Conservation (phyloP, 495 filamentous ascomycete species). For the Tuber borchii region DNA sequence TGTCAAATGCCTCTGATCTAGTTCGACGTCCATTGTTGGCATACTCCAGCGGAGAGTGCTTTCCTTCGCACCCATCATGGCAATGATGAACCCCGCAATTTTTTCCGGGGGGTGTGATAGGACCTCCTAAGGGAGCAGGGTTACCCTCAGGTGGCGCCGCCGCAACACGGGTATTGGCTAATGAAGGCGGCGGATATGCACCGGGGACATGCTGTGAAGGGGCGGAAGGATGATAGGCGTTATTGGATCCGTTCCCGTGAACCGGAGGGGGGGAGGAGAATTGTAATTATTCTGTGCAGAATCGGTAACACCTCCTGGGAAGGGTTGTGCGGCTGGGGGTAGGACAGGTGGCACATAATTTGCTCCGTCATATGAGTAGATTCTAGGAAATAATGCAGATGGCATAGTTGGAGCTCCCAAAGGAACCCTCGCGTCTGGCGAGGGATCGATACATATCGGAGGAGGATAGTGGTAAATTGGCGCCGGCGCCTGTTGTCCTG, state of each 20-base stretch:
- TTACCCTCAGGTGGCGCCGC: not conserved
- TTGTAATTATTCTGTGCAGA: slow-evolving; percentile 13
- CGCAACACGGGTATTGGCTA: not conserved
- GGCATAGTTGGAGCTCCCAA: slow-evolving; percentile 18
- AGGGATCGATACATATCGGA: slow-evolving; percentile 34
- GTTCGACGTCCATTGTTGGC: slow-evolving; percentile 4
- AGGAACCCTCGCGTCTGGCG: slow-evolving; percentile 27
- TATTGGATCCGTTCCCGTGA: slow-evolving; percentile 13
- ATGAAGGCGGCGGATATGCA: not conserved
- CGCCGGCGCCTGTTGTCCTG: slow-evolving; percentile 24
- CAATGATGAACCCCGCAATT: slow-evolving; percentile 20
- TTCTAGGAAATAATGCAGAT: not conserved
- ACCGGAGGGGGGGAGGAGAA: slow-evolving; percentile 13
- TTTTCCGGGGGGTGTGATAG: slow-evolving; percentile 10
- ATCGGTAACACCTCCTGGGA: slow-evolving; percentile 8
- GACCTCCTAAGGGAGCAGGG: slow-evolving; percentile 3
- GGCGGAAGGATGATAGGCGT: slow-evolving; percentile 11
- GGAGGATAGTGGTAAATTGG: slow-evolving; percentile 38
- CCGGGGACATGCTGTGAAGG: slow-evolving; percentile 15
- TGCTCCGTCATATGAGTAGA: not conserved
- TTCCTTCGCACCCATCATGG: slow-evolving; percentile 16
- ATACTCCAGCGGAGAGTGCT: slow-evolving; percentile 7
- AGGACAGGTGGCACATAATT: slow-evolving; percentile 11
- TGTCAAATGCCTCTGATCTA: not conserved
- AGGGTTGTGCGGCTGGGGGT: slow-evolving; percentile 13